Evolutionary conservation across 306 rosid species (phyloP), one percentile per base, ranked within the genome.

Genomic region (Betula pendula): DNA sequence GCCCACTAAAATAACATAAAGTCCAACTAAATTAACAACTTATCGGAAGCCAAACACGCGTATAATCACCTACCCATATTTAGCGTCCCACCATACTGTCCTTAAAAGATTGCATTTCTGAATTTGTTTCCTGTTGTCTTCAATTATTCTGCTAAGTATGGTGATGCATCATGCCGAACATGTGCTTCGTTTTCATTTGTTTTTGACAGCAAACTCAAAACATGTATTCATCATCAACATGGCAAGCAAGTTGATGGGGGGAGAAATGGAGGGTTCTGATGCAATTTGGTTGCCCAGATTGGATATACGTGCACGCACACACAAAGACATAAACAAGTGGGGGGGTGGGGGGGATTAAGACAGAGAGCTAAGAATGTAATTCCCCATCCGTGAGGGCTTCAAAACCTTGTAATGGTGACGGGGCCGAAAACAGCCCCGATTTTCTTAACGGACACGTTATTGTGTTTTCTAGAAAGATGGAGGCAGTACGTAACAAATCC

Each of bases 261-360:
- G 27, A 13, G 27, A 38, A 6, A 19, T 43, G 1, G 7, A 42
- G 45, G 27, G 70, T 66, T n/a, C 16, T 2, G 3, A 35, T 29
- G 15, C 12, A 19, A 66, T 35, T 66, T 4, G 48, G 48, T 9
- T 38, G 22, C 25, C 3, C 11, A 9, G 47, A 35, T 38, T 66
- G 29, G 49, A 66, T n/a, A 66, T 35, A n/a, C 70, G 70, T 66
- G 70, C 70, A 66, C 27, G 70, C 70, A 38, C 70, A 9, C 15
- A 65, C 15, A 17, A 63, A 33, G 27, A 17, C 12, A 38, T 1
- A 25, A 35, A 9, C 3, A 33, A 63, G 45, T 33, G 1, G 2
- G 42, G 5, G 0, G 40, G 3, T 4, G 40, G 40, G 38, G 2
- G 4, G 5, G 70, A 65, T 17, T 38, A n/a, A n/a, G n/a, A n/a